A percentile compares a stretch with the other conserved stretches of the same genome.
phyloP scores from a whole-genome alignment of 2,329 filamentous ascomycete genomes.

The Cladobotryum protrusum region DNA sequence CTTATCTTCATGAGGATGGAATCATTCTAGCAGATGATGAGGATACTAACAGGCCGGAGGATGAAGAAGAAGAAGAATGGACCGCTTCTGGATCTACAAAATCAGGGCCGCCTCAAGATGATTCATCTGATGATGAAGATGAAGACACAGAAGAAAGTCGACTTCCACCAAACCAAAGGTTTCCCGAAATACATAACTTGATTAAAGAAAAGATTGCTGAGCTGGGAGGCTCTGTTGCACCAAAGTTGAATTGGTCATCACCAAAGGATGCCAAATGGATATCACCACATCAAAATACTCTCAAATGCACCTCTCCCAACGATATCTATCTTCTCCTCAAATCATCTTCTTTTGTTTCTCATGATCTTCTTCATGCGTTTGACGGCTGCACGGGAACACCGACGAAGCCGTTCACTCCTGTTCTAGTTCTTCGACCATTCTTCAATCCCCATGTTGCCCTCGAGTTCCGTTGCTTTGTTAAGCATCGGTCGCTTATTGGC shows the following conservation, averaged over 20 bases:
- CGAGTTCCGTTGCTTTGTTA: slow-evolving; percentile 94
- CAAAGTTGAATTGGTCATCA: slow-evolving; percentile 96
- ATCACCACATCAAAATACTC: slow-evolving; percentile 72
- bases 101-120: slow-evolving; percentile 29
- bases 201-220: slow-evolving; percentile 74
- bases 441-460: slow-evolving; percentile 84
- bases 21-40: slow-evolving; percentile 78
- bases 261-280: slow-evolving; percentile 97
- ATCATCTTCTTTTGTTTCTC: slow-evolving; percentile 87
- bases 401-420: slow-evolving; percentile 55
- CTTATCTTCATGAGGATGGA: slow-evolving; percentile 86
- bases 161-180: slow-evolving; percentile 48
- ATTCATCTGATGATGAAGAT: slow-evolving; percentile 43
- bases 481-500: slow-evolving; percentile 70
- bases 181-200: slow-evolving; percentile 66
- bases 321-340: slow-evolving; percentile 94
- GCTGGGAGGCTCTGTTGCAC: slow-evolving; percentile 78
- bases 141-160: slow-evolving; percentile 38
- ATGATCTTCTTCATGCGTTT: slow-evolving; percentile 90
- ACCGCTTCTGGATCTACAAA: slow-evolving; percentile 28
- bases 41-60: slow-evolving; percentile 47
- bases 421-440: slow-evolving; percentile 81
- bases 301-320: slow-evolving; percentile 82
- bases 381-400: slow-evolving; percentile 53
- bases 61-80: slow-evolving; percentile 47